Evolutionary conservation across 495 filamentous ascomycete species (phyloP), one percentile per base, ranked within the genome.

Genomic region (Xylaria nigripes): DNA sequence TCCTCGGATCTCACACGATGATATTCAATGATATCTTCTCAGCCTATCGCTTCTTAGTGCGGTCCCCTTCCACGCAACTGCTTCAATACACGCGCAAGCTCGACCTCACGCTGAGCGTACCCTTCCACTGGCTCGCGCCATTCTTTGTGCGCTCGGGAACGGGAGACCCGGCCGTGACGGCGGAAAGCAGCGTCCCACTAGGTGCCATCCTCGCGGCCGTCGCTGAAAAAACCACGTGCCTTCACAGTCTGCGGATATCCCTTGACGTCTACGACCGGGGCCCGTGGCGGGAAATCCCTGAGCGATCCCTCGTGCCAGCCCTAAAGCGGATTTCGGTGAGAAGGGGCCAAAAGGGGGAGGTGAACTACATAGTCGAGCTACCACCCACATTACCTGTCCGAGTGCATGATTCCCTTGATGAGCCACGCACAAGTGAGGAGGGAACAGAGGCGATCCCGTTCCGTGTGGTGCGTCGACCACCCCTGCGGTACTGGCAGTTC

Each of bases 221-320:
- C 22, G 53, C 53, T 7, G 46, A 49, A 9, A 10, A 25, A 0
- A 61, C 63, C n/a, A 58, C 61, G 22, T 67, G 59, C 40, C 41
- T 67, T 9, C 64, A 67, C 44, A 55, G 21, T 40, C 40, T 67
- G 18, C 64, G 59, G 10, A 43, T 67, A 38, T 64, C 61, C 18
- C 45, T 67, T n/a, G 64, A 67, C 18, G 61, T 67, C 9, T 67
- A 64, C 53, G 64, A 67, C 44, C 54, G 62, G 13, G 64, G 64
- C 0, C 61, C 64, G 3, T 67, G 64, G 64, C 61, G 64, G 15
- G 64, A 67, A 43, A 51, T 67, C 13, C 64, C 64, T 16, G 64
- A 67, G 40, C 46, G 45, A 15, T 29, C 24, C 2, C 38, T 67
- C 36, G 40, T 50, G 1, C 45, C 32, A 2, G 49, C 57, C 15